Percentiles rank a stretch among this genome's conserved stretches.
Conservation (phyloP, 2,329 filamentous ascomycete genomes). For the Neopestalotiopsis clavispora region DNA sequence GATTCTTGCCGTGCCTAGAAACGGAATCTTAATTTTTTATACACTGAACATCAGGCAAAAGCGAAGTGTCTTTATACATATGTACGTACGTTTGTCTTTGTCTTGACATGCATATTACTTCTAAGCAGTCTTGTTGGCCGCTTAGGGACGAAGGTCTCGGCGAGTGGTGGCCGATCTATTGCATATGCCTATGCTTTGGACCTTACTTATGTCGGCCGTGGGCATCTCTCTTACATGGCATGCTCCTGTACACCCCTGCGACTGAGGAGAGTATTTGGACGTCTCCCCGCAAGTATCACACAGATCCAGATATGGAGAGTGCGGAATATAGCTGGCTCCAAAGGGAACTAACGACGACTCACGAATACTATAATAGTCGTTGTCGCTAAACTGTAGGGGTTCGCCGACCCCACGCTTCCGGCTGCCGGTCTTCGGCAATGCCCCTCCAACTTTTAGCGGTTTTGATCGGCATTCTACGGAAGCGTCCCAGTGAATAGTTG, state of each 20-base stretch:
- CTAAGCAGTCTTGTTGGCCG: neutral
- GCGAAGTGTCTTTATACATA: too few species aligned
- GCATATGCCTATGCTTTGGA: too few species aligned
- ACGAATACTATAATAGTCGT: neutral
- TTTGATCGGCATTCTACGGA: constrained; percentile 13
- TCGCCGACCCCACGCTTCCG: neutral
- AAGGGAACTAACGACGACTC: neutral
- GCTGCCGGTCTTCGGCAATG: constrained; percentile 14
- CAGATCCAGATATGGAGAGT: too few species aligned
- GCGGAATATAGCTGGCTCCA: neutral
- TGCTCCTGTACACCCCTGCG: too few species aligned
- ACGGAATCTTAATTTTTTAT: neutral
- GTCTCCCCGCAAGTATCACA: too few species aligned
- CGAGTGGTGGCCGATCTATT: too few species aligned
- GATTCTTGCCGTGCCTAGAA: neutral
- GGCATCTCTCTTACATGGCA: too few species aligned
- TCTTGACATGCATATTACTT: neutral
- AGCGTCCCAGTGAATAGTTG: neutral
- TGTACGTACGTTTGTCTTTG: neutral
- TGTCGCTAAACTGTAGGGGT: neutral
- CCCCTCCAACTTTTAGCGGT: constrained; percentile 8
- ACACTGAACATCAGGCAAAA: too few species aligned
- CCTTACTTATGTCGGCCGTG: too few species aligned
- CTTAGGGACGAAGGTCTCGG: neutral
- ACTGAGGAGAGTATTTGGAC: too few species aligned